Evolutionary conservation across 2,329 filamentous ascomycete species (phyloP).

Genomic region (Arthrobotrys sinensis): DNA sequence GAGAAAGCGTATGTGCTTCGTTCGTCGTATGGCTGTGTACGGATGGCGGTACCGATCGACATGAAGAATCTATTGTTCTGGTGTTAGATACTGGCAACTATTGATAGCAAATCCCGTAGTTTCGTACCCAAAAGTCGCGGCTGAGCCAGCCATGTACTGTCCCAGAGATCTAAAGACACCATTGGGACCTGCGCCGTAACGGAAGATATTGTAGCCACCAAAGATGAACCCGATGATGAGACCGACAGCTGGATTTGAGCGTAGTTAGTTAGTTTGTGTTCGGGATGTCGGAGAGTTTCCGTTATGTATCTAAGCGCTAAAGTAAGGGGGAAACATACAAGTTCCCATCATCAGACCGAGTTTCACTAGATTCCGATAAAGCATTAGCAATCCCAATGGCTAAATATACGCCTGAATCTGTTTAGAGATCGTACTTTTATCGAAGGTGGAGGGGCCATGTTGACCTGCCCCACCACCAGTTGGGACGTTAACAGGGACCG

Average conservation of each 20-base stretch:
- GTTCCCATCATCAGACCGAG: conserved; percentile 99
- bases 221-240: conserved; percentile 98
- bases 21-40: conserved; percentile 83
- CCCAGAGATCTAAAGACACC: conserved; percentile 94
- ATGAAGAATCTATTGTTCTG: conserved; percentile 83
- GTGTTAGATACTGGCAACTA: not conserved
- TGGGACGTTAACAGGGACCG: conserved; percentile 60
- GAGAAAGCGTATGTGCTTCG: conserved; percentile 44
- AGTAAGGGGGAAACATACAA: conserved; percentile 76
- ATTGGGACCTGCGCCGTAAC: conserved; percentile 92
- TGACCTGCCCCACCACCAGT: conserved; percentile 56
- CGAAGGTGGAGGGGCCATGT: conserved; percentile 71
- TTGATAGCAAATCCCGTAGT: not conserved
- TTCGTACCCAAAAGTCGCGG: conserved; percentile 91
- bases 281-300: not conserved
- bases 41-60: conserved; percentile 97
- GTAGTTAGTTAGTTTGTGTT: conserved; percentile 19
- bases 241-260: conserved; percentile 80
- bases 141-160: conserved; percentile 96
- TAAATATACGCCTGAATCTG: conserved; percentile 29
- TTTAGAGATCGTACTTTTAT: conserved; percentile 70
- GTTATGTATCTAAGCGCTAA: conserved; percentile 35
- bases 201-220: conserved; percentile 93
- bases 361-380: conserved; percentile 77
- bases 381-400: conserved; percentile 25